Evolutionary conservation across 2,329 filamentous ascomycete genomes (phyloP).

Genomic region (Colletotrichum sp.): DNA sequence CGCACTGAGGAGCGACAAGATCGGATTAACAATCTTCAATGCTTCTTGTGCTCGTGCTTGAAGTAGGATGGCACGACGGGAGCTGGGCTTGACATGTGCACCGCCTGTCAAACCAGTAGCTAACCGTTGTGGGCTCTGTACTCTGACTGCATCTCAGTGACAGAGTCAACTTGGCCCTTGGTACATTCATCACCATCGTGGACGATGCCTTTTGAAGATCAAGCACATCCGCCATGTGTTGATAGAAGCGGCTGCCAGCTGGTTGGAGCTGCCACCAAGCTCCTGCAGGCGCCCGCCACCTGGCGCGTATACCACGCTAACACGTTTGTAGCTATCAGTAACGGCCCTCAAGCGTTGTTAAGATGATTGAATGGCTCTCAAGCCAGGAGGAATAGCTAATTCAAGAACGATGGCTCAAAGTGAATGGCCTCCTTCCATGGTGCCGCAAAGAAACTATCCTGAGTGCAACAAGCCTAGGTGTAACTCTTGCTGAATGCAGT

Average conservation of each 20-base stretch:
- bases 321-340: background rate
- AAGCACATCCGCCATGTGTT: background rate
- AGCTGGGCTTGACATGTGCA: background rate
- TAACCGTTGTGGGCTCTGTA: background rate
- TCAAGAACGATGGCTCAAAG: background rate
- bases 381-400: background rate
- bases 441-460: background rate
- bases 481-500: background rate
- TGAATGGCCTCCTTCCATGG: background rate
- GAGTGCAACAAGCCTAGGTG: background rate
- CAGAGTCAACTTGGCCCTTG: background rate
- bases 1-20: background rate
- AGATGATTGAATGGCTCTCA: background rate
- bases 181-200: rapidly evolving
- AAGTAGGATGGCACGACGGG: background rate
- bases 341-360: background rate
- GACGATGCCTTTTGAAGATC: background rate
- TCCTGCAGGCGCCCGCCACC: background rate
- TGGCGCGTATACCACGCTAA: background rate
- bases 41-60: background rate
- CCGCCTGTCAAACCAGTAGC: background rate
- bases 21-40: background rate
- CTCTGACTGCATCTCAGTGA: background rate
- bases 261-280: rapidly evolving
- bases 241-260: background rate